Evolutionary conservation across 2,329 filamentous ascomycete genomes (phyloP).

Genomic region (Aspergillus alliaceus): DNA sequence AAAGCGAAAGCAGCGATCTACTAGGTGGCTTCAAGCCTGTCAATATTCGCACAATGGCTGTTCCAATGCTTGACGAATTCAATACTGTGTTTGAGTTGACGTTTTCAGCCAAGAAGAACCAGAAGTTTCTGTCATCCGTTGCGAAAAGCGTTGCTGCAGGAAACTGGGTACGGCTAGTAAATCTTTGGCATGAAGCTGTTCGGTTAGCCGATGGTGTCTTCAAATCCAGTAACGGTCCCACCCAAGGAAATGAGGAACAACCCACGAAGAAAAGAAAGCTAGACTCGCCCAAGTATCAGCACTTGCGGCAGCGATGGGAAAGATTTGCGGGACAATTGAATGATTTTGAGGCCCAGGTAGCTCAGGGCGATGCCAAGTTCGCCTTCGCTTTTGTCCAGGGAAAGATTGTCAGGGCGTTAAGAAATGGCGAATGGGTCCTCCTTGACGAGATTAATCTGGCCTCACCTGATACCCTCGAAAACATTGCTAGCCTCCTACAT

Average conservation of each 20-base stretch:
- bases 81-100: constrained; percentile 84
- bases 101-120: constrained; percentile 84
- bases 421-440: constrained; percentile 95
- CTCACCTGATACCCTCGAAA: constrained; percentile 90
- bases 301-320: constrained; percentile 73
- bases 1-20: constrained; percentile 95
- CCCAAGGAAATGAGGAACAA: constrained; percentile 54
- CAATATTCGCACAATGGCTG: constrained; percentile 80
- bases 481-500: constrained; percentile 82
- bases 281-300: constrained; percentile 51
- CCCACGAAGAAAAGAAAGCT: constrained; percentile 71
- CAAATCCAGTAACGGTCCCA: constrained; percentile 47
- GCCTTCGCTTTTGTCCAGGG: constrained; percentile 96
- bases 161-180: constrained; percentile 84
- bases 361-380: constrained; percentile 71
- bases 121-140: constrained; percentile 79
- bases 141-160: constrained; percentile 75
- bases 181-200: constrained; percentile 84
- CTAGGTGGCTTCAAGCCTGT: constrained; percentile 96
- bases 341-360: constrained; percentile 76
- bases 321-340: constrained; percentile 72
- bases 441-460: constrained; percentile 97
- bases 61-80: constrained; percentile 91
- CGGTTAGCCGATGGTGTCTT: constrained; percentile 79
- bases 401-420: constrained; percentile 91